These are phyloP conservation scores for Ziziphus jujuba DNA, from an alignment of 306 rosid species.

Conservation along the genomic window DNA sequence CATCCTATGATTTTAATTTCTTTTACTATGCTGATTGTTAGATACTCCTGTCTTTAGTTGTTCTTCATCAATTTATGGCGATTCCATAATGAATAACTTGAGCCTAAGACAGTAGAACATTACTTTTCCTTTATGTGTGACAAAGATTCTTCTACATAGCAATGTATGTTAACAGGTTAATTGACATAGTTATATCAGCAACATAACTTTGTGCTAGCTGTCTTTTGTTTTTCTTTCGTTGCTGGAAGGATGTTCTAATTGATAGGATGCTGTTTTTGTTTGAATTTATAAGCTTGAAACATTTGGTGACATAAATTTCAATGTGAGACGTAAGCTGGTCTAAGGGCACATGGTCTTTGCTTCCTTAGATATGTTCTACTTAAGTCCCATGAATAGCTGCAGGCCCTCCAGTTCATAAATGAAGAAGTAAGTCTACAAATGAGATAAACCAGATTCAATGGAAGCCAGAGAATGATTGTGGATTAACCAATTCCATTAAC, in stretches of 20 bases:
- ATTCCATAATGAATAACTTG: background rate
- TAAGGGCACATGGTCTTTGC: too few relatives aligned
- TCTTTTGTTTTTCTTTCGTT: background rate
- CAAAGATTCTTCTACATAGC: slow-evolving; percentile 1
- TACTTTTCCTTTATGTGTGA: slow-evolving; percentile 1
- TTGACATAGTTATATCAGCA: background rate
- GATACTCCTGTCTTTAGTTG: slow-evolving; percentile 11
- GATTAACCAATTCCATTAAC: too few relatives aligned
- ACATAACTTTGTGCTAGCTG: background rate
- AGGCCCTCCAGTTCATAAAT: too few relatives aligned
- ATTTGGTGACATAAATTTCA: too few relatives aligned
- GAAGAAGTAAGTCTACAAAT: too few relatives aligned
- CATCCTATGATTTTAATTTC: slow-evolving; percentile 17
- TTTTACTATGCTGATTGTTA: slow-evolving; percentile 18
- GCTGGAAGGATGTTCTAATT: slow-evolving; percentile 4
- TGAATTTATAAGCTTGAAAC: too few relatives aligned
- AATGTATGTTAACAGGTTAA: background rate
- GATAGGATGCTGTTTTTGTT: background rate
- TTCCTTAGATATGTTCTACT: too few relatives aligned
- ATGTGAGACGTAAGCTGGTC: too few relatives aligned
- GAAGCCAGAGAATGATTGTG: too few relatives aligned
- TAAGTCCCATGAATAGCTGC: too few relatives aligned
- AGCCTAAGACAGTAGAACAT: background rate
- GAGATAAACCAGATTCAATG: too few relatives aligned
- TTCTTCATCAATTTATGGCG: background rate